Evolutionary conservation across 495 filamentous ascomycete genomes (phyloP), one percentile per base, ranked within the genome.

Genomic region (Cercophora sp.): DNA sequence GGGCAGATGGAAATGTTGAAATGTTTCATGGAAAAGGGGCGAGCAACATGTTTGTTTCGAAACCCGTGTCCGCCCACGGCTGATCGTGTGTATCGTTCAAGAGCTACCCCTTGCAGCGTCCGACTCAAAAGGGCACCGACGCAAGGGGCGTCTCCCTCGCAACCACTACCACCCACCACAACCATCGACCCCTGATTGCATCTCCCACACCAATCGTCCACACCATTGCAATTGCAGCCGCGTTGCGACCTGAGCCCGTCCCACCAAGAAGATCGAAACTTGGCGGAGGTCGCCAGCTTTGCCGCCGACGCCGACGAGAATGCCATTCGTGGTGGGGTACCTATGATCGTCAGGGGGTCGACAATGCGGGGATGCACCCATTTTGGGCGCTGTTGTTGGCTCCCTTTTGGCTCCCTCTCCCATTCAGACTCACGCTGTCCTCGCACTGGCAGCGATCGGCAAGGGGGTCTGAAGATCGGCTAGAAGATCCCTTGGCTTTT

Each of bases 291-390:
- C n/a, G n/a, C n/a, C n/a, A n/a, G n/a, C n/a, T n/a, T n/a, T n/a
- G n/a, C n/a, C n/a, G n/a, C n/a, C n/a, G n/a, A n/a, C n/a, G n/a
- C n/a, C n/a, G n/a, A n/a, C n/a, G n/a, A n/a, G n/a, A n/a, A n/a
- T n/a, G n/a, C n/a, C n/a, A n/a, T n/a, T n/a, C n/a, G n/a, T 1
- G 10, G 29, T 8, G 36, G 15, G 5, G 22, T 19, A 42, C 29
- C 36, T 25, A 51, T 50, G 53, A 56, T 56, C 53, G 37, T 37
- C 53, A 56, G 53, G 53, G 53, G 52, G 37, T 11, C 15, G 47
- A 15, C 47, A 51, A 51, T 56, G 53, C 53, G 53, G 53, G 45
- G 39, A 35, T 10, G 18, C 11, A 20, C 24, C 10, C 44, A 6
- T 48, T 35, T 35, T 11, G 25, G 48, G 35, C 8, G 34, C n/a